These are phyloP conservation scores for Diutina neorugosa DNA, from an alignment of 1,139 yeast species.

Conservation along the genomic window DNA sequence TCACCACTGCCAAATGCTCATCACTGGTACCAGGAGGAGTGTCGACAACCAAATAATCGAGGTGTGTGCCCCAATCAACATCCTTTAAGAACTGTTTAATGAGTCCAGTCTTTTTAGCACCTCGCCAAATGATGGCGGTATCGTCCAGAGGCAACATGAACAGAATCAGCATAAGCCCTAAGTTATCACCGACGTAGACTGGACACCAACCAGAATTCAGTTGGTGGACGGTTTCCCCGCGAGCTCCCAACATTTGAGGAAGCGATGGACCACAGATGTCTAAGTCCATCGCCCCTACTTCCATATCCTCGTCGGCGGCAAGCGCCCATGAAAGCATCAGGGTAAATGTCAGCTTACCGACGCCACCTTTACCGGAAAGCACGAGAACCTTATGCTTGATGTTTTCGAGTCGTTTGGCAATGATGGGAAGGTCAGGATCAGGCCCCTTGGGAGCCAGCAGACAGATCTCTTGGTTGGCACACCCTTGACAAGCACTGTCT, in stretches of 20 bases:
- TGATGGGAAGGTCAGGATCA: conserved; percentile 84
- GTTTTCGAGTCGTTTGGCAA: conserved; percentile 50
- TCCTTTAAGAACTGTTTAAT: conserved; percentile 91
- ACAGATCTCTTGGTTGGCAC: conserved; percentile 89
- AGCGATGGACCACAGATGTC: conserved; percentile 97
- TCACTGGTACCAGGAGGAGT: conserved; percentile 99
- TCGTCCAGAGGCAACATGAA: conserved; percentile 92
- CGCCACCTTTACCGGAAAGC: conserved; percentile 95
- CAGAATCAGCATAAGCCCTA: conserved; percentile 92
- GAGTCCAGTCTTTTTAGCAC: conserved; percentile 84
- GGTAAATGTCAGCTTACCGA: conserved; percentile 92
- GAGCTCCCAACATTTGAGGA: conserved; percentile 90
- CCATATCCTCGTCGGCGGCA: conserved; percentile 77
- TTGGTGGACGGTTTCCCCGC: conserved; percentile 75
- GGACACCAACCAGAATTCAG: conserved; percentile 96
- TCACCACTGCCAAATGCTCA: conserved; percentile 85
- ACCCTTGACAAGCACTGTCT: conserved; percentile 88
- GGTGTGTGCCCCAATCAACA: conserved; percentile 82
- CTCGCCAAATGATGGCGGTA: conserved; percentile 95
- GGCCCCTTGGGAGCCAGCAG: conserved; percentile 87
- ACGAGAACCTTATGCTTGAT: conserved; percentile 80
- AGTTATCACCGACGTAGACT: conserved; percentile 86
- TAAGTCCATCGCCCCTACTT: conserved; percentile 92
- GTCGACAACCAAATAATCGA: conserved; percentile 84
- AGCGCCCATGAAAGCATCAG: conserved; percentile 93